Evolutionary conservation across 2,329 filamentous ascomycete species (phyloP), one percentile per base, ranked within the genome.

Genomic region (Verticillium isaacii): DNA sequence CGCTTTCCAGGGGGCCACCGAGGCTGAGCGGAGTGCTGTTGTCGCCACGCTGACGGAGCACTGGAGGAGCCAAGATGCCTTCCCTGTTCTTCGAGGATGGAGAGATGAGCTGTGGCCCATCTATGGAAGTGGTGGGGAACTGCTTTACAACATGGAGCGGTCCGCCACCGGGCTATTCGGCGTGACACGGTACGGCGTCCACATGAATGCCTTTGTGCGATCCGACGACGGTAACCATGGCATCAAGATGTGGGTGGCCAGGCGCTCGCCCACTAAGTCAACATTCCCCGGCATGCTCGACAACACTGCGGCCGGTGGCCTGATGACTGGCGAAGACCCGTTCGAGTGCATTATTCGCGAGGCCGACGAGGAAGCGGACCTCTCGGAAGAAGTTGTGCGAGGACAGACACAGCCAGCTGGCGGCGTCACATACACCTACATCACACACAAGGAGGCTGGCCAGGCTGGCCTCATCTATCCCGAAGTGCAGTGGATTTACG

Each of bases 261-360:
- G 88, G 56, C 84, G 95, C 11, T 85, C 93, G 14, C 81, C 80
- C 58, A 85, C 80, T 62, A 99, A 98, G 80, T 86, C 91, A 67
- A 97, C 93, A 0, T 99, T 94, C 71, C 89, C 90, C 0, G 85
- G 90, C n/a, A 93, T 97, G 84, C 81, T 99, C 66, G 95, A 99
- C 75, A 99, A 98, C 74, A 93, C 93, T 1, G 95, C 96, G 7
- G 95, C 93, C 0, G 85, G 85, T n/a, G 85, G 92, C 0, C 88
- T 98, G 67, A 88, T 89, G 73, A 91, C 91, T 0, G 90, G 89
- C 15, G 93, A 97, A 73, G 82, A 82, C 25, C 90, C 91, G 0
- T 89, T 93, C 57, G 92, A 94, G 71, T 92, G 90, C 72, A 78
- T 97, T 59, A 83, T 97, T 23, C 86, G 94, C 60, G 95, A 99